A percentile compares a stretch with the other conserved stretches of the same genome.
Evolutionary conservation across 163 green algal genomes (phyloP).

Genomic region (Smithsoniella earleae): DNA sequence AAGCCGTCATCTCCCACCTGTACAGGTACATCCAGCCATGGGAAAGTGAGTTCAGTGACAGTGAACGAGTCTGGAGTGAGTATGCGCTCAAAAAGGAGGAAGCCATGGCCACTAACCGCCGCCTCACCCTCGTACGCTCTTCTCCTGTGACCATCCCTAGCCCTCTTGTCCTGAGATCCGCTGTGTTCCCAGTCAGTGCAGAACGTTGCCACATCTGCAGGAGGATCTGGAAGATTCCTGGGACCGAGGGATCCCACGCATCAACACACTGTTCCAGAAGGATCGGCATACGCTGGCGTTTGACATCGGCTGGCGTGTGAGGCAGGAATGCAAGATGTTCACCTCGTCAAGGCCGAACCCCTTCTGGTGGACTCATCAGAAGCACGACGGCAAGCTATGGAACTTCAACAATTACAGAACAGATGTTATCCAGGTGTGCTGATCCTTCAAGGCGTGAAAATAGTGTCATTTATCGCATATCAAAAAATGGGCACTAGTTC

Average conservation of each 20-base stretch:
- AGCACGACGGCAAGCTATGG: constrained; percentile 99
- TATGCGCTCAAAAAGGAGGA: constrained; percentile 99
- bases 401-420: constrained; percentile 99
- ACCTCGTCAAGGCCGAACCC: constrained; percentile 57
- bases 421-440: constrained; percentile 75
- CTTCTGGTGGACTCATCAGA: constrained; percentile 99
- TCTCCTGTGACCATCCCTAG: too few species aligned
- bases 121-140: constrained; percentile 73
- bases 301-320: constrained; percentile 97
- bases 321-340: constrained; percentile 98
- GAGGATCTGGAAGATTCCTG: constrained; percentile 93
- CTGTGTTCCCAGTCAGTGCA: too few species aligned
- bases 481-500: too few species aligned
- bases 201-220: not conserved
- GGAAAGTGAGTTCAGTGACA: constrained; percentile 97
- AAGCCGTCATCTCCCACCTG: too few species aligned
- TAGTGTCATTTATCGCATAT: too few species aligned
- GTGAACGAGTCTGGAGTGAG: constrained; percentile 96
- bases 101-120: constrained; percentile 74
- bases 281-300: constrained; percentile 97
- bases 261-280: constrained; percentile 99
- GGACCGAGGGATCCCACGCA: constrained; percentile 97
- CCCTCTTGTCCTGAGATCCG: not conserved
- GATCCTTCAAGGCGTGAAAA: too few species aligned
- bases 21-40: constrained; percentile 80